These are phyloP conservation scores for Balakata baccata DNA, from an alignment of 345 rosid genomes.

Conservation along the genomic window DNA sequence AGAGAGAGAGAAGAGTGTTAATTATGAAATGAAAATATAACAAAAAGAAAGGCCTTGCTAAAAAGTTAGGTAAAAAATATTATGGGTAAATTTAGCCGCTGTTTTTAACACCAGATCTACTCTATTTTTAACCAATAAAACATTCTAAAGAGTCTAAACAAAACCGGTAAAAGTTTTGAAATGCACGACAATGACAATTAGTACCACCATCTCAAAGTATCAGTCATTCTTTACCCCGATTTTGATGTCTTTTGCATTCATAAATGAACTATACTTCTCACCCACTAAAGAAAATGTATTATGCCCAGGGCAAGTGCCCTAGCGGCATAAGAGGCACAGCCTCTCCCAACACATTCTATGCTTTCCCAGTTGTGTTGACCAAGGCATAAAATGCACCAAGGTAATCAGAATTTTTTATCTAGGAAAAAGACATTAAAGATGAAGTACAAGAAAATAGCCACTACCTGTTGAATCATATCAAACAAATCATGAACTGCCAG, in stretches of 20 bases:
- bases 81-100: too few relatives aligned
- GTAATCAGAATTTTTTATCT: too few relatives aligned
- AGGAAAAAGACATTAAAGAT: too few relatives aligned
- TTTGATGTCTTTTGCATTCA: background rate
- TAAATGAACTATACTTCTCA: background rate
- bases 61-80: background rate
- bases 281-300: background rate
- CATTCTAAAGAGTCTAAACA: background rate
- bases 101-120: too few relatives aligned
- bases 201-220: too few relatives aligned
- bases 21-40: background rate
- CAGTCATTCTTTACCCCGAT: too few relatives aligned
- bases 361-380: background rate
- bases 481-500: conserved; percentile 75
- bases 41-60: background rate
- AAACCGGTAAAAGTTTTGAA: background rate
- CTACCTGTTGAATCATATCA: conserved; percentile 59
- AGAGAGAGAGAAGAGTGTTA: background rate
- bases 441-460: background rate
- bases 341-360: background rate
- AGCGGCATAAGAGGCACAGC: too few relatives aligned
- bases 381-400: too few relatives aligned
- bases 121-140: too few relatives aligned
- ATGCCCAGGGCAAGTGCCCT: too few relatives aligned
- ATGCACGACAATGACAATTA: too few relatives aligned